A percentile compares a stretch with the other conserved stretches of the same genome.
Conservation (phyloP, 2,329 filamentous ascomycete genomes). For the Colletotrichum phormii region DNA sequence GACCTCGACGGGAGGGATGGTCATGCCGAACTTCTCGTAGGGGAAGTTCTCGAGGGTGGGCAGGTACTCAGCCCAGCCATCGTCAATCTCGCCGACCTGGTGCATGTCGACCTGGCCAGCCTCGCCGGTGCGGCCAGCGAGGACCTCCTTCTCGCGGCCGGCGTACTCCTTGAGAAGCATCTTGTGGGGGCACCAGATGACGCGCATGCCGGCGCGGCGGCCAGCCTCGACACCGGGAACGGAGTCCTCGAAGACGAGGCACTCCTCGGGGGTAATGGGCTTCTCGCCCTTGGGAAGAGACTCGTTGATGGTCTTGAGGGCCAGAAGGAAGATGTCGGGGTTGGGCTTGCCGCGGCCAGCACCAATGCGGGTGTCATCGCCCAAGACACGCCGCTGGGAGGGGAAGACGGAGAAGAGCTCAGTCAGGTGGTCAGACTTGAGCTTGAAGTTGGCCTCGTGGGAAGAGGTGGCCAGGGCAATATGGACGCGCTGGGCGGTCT, state of each 20-base stretch:
- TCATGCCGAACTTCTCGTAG: slow-evolving; percentile 69
- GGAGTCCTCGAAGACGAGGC: slow-evolving; percentile 95
- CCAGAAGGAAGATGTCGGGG: slow-evolving; percentile 93
- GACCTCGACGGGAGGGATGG: slow-evolving; percentile 54
- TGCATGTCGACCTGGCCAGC: slow-evolving; percentile 66
- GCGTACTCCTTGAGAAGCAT: slow-evolving; percentile 80
- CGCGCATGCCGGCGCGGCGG: slow-evolving; percentile 91
- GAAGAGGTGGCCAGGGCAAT: slow-evolving; percentile 90
- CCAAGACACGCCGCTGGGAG: slow-evolving; percentile 78
- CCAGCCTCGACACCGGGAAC: slow-evolving; percentile 94
- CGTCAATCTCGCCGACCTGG: slow-evolving; percentile 66
- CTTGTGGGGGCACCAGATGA: slow-evolving; percentile 90
- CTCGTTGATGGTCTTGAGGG: slow-evolving; percentile 85
- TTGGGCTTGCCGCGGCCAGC: slow-evolving; percentile 90
- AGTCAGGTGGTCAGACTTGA: slow-evolving; percentile 77
- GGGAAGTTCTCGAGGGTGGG: slow-evolving; percentile 65
- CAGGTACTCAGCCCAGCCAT: slow-evolving; percentile 72
- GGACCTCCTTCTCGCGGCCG: slow-evolving; percentile 81
- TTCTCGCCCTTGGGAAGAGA: slow-evolving; percentile 72
- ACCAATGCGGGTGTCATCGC: slow-evolving; percentile 84
- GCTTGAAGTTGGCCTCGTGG: slow-evolving; percentile 75
- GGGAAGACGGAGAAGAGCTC: slow-evolving; percentile 76
- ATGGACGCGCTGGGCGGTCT: slow-evolving; percentile 65
- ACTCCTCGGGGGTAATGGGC: slow-evolving; percentile 83
- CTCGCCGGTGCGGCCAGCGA: slow-evolving; percentile 84